Evolutionary conservation across 208 protist species (phyloP), one percentile per base, ranked within the genome.

Genomic region (Trypanosomatidae sp.): DNA sequence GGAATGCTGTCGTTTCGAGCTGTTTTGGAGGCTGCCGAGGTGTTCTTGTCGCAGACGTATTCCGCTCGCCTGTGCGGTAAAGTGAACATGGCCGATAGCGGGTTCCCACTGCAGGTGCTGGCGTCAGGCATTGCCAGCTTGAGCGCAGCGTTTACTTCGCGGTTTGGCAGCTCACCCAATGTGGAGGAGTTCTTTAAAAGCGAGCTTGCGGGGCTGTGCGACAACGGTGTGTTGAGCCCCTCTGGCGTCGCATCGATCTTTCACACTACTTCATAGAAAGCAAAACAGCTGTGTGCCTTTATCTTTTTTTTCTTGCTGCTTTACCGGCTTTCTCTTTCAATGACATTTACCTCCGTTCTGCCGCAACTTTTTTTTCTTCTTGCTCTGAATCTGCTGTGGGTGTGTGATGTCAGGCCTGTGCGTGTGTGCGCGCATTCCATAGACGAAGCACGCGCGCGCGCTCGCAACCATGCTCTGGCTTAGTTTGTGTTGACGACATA

Each of bases 11-110:
- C 86, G 0, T 86, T 82, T 66, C 82, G 86, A 22, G 28, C 86
- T 0, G 44, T 91, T 47, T 50, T 91, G n/a, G 86, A 91, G 50
- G 73, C 86, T 0, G 80, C 73, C 1, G 83, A 88, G 49, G 73
- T 59, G 46, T 88, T 91, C 62, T 53, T 82, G 22, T 52, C 68
- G 1, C 77, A 83, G 39, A 76, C 73, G 17, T 83, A 83, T 53
- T 39, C 62, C 43, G 47, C 43, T 25, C 77, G 78, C 47, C 67
- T 81, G 47, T 6, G 19, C 33, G 17, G 30, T n/a, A 41, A 59
- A 12, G 50, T 13, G 28, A 2, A 17, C 5, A 50, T 74, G 17
- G 73, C 70, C 30, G 66, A 74, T 17, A 68, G 69, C 17, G 6
- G 47, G 13, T 49, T 77, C 9, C 59, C 75, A 12, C 69, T 83